A percentile compares a stretch with the other conserved stretches of the same genome.
phyloP scores from a whole-genome alignment of 1,284 basidiomycete species.

The Psilocybe mexicana region DNA sequence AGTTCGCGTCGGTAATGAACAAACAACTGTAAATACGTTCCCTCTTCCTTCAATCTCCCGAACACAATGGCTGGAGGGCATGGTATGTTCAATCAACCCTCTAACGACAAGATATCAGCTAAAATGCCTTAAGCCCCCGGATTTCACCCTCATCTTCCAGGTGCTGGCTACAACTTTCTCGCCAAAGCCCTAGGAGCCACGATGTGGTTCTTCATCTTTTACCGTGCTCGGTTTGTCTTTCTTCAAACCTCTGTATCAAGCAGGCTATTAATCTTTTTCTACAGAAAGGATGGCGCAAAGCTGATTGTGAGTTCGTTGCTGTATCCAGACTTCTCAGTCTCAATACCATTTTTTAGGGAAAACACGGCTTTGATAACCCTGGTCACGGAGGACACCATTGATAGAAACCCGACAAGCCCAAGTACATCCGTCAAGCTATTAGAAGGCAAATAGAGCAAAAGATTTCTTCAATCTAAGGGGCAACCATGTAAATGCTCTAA shows the following conservation, averaged over 20 bases:
- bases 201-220: conserved; percentile 99
- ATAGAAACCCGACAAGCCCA: conserved; percentile 16
- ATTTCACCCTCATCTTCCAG: conserved; percentile 84
- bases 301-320: conserved; percentile 49
- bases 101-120: not conserved
- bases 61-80: conserved; percentile 38
- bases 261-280: not conserved
- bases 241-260: conserved; percentile 4
- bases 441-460: conserved; percentile 1
- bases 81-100: conserved; percentile 24
- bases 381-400: conserved; percentile 53
- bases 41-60: conserved; percentile 18
- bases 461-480: not conserved
- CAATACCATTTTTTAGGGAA: conserved; percentile 42
- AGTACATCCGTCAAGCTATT: conserved; percentile 2
- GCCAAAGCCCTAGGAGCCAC: conserved; percentile 85
- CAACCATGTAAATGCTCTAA: too few relatives aligned
- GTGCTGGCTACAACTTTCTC: conserved; percentile 74
- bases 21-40: conserved; percentile 33
- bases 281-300: conserved; percentile 75
- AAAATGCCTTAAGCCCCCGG: conserved; percentile 51
- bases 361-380: conserved; percentile 53
- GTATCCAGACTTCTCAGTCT: not conserved
- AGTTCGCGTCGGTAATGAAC: conserved; percentile 19
- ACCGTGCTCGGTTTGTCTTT: conserved; percentile 79